Evolutionary conservation across 768 basidiomycete species (phyloP), one percentile per base, ranked within the genome.

Genomic region (Hericium coralloides): DNA sequence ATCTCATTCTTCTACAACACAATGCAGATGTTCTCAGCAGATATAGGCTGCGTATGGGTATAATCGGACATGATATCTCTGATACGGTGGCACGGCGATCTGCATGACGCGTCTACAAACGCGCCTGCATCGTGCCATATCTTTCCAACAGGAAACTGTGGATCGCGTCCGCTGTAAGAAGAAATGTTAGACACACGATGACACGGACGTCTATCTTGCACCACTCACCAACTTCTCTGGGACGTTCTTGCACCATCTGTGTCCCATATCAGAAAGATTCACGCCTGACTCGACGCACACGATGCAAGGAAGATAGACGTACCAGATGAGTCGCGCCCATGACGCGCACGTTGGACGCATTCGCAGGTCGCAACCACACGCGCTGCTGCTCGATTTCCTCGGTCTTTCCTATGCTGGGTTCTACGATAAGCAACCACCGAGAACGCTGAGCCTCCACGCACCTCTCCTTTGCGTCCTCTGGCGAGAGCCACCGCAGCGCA

Each of bases 401-500:
- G 38, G 38, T 53, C 63, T 38, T 45, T 56, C 56, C 43, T 51
- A 52, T 7, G 38, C 56, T 55, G 15, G 58, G 58, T 12, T 5
- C n/a, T 38, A 10, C 43, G 36, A 49, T 5, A 4, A 43, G n/a
- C 4, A 38, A 20, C n/a, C 18, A 45, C 31, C 38, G 31, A 2
- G 36, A 18, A 2, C 54, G 45, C 23, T 47, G 31, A 18, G 12
- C n/a, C 48, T 6, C 47, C 10, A 69, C 74, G 56, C 58, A 75
- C 76, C 73, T 71, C 4, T 60, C 60, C 12, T 70, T 70, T 50
- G 65, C 66, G 6, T 79, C 80, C 10, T 25, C 25, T 7, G 9
- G 82, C 82, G 55, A 87, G 66, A 84, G 68, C 79, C 80, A 88
- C 25, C 73, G 68, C 53, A 87, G 56, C 48, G 74, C 69, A 31